These are phyloP conservation scores for Glycyrrhiza uralensis DNA, from an alignment of 306 rosid genomes.

Conservation along the genomic window DNA sequence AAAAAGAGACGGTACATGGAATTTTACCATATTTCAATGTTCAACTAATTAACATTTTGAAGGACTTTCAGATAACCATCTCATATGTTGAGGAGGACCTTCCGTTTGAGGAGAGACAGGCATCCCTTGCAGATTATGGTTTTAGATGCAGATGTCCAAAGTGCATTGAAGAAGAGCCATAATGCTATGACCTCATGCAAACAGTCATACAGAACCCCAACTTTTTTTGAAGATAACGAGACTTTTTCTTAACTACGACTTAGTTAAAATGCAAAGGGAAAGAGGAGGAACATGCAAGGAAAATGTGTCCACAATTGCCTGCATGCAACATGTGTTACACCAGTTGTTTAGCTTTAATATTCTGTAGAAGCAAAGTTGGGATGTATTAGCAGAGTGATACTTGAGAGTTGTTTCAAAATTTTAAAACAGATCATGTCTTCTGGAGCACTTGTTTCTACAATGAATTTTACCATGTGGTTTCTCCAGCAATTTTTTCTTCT, in stretches of 20 bases:
- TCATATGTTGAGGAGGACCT: slow-evolving; percentile 92
- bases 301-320: background rate
- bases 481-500: background rate
- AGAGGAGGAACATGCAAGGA: background rate
- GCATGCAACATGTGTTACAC: background rate
- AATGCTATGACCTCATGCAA: background rate
- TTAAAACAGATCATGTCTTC: background rate
- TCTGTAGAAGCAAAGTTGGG: background rate
- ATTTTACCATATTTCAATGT: slow-evolving; percentile 1
- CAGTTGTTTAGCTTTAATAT: background rate
- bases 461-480: background rate
- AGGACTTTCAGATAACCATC: slow-evolving; percentile 71
- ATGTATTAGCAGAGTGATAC: background rate
- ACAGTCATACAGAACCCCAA: background rate
- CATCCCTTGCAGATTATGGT: slow-evolving; percentile 86
- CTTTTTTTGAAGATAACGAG: background rate
- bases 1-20: background rate
- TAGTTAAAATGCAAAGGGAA: slow-evolving; percentile 5
- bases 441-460: background rate
- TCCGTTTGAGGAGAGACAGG: slow-evolving; percentile 64
- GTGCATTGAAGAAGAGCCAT: slow-evolving; percentile 58
- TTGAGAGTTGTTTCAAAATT: background rate
- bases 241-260: slow-evolving; percentile 6
- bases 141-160: slow-evolving; percentile 70
- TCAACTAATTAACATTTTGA: slow-evolving; percentile 18